A percentile compares a stretch with the other conserved stretches of the same genome.
These are phyloP conservation scores for Backusella parvicylindrica DNA, from an alignment of 192 early-diverging fungal genomes.

Conservation along the genomic window DNA sequence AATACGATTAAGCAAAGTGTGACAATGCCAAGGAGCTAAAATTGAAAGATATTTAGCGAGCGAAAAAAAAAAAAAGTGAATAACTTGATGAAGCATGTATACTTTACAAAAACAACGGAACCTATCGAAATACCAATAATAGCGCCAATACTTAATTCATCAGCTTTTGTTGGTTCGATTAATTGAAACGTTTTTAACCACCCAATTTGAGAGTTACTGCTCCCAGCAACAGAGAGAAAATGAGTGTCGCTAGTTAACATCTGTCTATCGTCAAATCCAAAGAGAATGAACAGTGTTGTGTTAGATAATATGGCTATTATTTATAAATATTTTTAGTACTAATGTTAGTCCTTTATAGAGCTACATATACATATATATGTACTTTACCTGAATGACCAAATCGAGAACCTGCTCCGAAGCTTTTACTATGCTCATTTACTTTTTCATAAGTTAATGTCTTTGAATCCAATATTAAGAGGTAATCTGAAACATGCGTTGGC, in stretches of 20 bases:
- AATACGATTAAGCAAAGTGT: not conserved
- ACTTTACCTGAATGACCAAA: conserved; percentile 10
- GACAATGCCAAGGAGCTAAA: not conserved
- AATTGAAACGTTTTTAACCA: not conserved
- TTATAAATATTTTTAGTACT: not conserved
- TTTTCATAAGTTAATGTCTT: not conserved
- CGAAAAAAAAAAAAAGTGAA: not conserved
- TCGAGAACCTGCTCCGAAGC: not conserved
- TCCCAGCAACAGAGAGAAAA: not conserved
- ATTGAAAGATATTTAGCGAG: not conserved
- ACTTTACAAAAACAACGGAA: not conserved
- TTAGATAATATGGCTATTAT: not conserved
- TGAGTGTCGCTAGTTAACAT: not conserved
- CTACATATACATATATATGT: not conserved
- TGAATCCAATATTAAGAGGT: not conserved
- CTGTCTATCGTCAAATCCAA: not conserved
- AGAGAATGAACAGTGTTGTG: not conserved
- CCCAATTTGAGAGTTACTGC: not conserved
- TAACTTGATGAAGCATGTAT: not conserved
- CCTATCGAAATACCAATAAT: not conserved
- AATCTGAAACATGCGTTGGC: not conserved
- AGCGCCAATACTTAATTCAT: not conserved
- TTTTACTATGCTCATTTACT: not conserved
- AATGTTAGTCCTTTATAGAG: not conserved
- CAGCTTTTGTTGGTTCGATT: not conserved